A percentile compares a stretch with the other conserved stretches of the same genome.
Conservation (phyloP, 192 early-diverging fungal species). For the Cetraspora pellucida region DNA sequence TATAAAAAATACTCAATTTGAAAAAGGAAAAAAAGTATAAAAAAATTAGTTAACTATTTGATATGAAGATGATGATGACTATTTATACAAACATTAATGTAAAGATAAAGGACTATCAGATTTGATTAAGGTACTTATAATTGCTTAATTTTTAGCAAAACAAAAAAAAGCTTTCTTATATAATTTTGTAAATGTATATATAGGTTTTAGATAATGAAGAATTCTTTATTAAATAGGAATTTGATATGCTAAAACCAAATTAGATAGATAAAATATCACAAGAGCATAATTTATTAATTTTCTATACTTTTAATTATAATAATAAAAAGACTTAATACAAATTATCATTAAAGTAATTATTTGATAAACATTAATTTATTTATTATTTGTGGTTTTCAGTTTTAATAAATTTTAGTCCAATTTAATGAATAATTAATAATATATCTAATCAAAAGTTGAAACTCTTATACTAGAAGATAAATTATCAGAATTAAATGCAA, state of each 20-base stretch:
- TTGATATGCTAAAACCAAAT: conserved; percentile 25
- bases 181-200: conserved; percentile 3
- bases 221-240: conserved; percentile 23
- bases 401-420: conserved; percentile 28
- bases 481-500: conserved; percentile 19
- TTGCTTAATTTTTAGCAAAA: conserved; percentile 19
- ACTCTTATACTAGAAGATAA: conserved; percentile 1
- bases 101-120: background rate
- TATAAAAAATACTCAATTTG: background rate
- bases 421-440: conserved; percentile 29
- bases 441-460: conserved; percentile 9
- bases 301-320: conserved; percentile 4
- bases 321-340: conserved; percentile 15
- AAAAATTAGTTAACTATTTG: background rate
- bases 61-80: background rate
- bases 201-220: conserved; percentile 14
- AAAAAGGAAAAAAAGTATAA: background rate
- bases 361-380: background rate
- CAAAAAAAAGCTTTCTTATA: conserved; percentile 15
- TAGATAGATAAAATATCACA: conserved; percentile 17
- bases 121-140: background rate
- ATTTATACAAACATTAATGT: background rate
- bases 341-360: conserved; percentile 8
- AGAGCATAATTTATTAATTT: conserved; percentile 13
- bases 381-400: background rate